Percentiles rank a stretch among this genome's conserved stretches.
Conservation (phyloP, 2,329 filamentous ascomycete genomes). For the Apiospora saccharicola region DNA sequence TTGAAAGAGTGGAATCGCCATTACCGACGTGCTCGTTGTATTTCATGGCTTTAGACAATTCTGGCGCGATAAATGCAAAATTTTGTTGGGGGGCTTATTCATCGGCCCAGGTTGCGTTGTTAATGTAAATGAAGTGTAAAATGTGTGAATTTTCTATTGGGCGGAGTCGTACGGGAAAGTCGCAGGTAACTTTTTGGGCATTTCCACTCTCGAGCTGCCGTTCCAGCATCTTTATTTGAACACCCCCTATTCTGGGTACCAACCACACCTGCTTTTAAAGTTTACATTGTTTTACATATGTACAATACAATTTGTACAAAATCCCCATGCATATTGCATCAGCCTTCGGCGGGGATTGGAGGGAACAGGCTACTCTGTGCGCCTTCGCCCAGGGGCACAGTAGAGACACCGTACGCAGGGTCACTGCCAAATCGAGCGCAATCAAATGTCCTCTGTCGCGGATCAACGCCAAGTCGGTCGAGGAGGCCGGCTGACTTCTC, state of each 20-base stretch:
- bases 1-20: neutral
- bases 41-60: slow-evolving; percentile 11
- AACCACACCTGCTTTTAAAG: neutral
- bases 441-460: slow-evolving; percentile 66
- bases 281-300: slow-evolving; percentile 23
- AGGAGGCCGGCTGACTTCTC: slow-evolving; percentile 75
- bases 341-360: slow-evolving; percentile 52
- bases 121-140: neutral
- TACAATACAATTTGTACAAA: slow-evolving; percentile 22
- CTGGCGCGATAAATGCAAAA: neutral
- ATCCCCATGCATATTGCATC: slow-evolving; percentile 26
- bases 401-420: slow-evolving; percentile 63
- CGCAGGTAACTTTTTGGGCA: neutral
- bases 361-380: slow-evolving; percentile 56
- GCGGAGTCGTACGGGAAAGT: slow-evolving; percentile 37
- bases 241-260: slow-evolving; percentile 10
- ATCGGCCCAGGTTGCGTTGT: neutral
- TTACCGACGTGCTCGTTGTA: slow-evolving; percentile 48
- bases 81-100: neutral
- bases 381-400: slow-evolving; percentile 14
- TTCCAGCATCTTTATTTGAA: neutral
- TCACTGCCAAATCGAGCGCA: slow-evolving; percentile 72
- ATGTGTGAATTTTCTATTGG: slow-evolving; percentile 23
- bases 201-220: slow-evolving; percentile 4
- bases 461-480: slow-evolving; percentile 77